phyloP scores from a whole-genome alignment of 805 yeast genomes.

The Candida endomychidarum region DNA sequence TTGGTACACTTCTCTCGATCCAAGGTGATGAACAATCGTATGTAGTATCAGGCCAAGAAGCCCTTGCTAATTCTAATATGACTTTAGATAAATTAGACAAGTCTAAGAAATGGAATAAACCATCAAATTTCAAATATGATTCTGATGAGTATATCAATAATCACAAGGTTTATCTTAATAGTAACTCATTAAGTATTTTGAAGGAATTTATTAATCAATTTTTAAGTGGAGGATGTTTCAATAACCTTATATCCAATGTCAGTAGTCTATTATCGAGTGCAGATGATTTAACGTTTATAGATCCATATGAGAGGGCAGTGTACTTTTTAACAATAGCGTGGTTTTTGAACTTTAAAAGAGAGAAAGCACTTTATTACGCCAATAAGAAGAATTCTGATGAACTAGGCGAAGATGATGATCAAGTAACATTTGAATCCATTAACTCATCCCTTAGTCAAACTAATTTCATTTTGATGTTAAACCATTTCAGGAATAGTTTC shows the following conservation, averaged over 20 bases:
- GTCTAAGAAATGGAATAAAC: constrained; percentile 62
- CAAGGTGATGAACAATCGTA: constrained; percentile 59
- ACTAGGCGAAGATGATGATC: constrained; percentile 25
- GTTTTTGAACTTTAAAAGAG: constrained; percentile 70
- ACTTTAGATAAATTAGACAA: constrained; percentile 66
- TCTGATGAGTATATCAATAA: constrained; percentile 35
- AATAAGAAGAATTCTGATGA: constrained; percentile 11
- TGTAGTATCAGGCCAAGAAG: constrained; percentile 71
- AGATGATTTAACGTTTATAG: constrained; percentile 30
- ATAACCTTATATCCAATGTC: constrained; percentile 56
- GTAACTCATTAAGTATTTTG: constrained; percentile 30
- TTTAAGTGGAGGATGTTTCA: constrained; percentile 74
- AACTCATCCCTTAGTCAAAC: constrained; percentile 62
- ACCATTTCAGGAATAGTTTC: constrained; percentile 43
- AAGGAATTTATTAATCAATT: constrained; percentile 49
- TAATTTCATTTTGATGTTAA: constrained; percentile 53
- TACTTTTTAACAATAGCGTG: constrained; percentile 67
- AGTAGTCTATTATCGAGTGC: constrained; percentile 40
- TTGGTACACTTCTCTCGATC: constrained; percentile 81
- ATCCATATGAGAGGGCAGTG: constrained; percentile 37
- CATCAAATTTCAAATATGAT: constrained; percentile 37
- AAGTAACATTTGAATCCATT: constrained; percentile 42
- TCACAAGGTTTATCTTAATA: constrained; percentile 27
- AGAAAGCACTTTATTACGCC: constrained; percentile 15
- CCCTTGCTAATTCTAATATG: constrained; percentile 47